A percentile compares a stretch with the other conserved stretches of the same genome.
These are phyloP conservation scores for Solanum chilense DNA, from an alignment of 257 asterid species.

Conservation along the genomic window DNA sequence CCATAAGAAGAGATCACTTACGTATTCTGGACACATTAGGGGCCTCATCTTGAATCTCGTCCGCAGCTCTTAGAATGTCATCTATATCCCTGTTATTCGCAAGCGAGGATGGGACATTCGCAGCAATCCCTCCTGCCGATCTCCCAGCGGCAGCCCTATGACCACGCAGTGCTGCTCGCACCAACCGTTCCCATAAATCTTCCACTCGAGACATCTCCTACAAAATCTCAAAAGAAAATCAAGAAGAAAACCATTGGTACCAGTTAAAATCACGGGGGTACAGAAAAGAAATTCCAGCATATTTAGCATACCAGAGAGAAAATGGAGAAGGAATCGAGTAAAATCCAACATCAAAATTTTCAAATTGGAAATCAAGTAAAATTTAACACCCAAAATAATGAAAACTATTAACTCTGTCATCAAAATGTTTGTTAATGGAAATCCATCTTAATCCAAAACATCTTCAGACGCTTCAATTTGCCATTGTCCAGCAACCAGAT, in stretches of 20 bases:
- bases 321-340: neutral
- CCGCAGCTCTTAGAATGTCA: slow-evolving; percentile 90
- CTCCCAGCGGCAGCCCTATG: slow-evolving; percentile 42
- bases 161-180: slow-evolving; percentile 85
- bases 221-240: neutral
- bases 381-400: neutral
- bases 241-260: neutral
- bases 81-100: slow-evolving; percentile 80
- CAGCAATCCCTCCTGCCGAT: slow-evolving; percentile 67
- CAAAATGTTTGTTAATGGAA: neutral
- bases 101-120: slow-evolving; percentile 89
- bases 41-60: slow-evolving; percentile 85
- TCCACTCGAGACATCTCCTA: slow-evolving; percentile 91
- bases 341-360: neutral
- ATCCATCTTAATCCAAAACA: neutral
- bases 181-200: slow-evolving; percentile 90
- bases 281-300: neutral
- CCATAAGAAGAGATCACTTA: slow-evolving; percentile 16
- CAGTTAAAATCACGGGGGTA: neutral
- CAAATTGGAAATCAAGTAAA: neutral
- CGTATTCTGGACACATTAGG: slow-evolving; percentile 77
- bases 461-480: neutral
- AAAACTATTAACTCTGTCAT: neutral
- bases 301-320: neutral
- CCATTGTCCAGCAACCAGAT: neutral